Base-by-base conservation (phyloP, 2,329 filamentous ascomycete genomes). In the Colletotrichum sp. region DNA sequence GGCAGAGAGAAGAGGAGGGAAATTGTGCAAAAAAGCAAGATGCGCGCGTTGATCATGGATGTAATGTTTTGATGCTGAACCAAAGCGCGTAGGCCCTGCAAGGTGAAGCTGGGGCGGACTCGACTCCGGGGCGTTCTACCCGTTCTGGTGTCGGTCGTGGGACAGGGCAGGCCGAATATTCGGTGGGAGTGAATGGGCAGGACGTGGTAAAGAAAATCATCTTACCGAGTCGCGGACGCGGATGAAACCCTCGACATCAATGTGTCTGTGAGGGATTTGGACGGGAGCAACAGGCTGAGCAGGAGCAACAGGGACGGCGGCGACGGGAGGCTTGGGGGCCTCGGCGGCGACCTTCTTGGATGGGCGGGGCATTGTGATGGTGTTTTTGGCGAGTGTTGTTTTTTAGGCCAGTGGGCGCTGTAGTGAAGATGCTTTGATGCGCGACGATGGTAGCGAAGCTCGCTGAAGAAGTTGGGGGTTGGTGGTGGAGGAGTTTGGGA, bases 161-260 rank as follows among this genome's bases (percentile, higher is more conserved):
- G 24, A 5, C 14, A 59, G 18, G 18, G 21, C 3, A 56, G 14
- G 21, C 14, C 13, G 38, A 13, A 26, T n/a, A n/a, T 52, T 28
- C 24, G 36, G 24, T 24, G 56, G 26, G 16, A 9, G 64, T 5
- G 24, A 69, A 38, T 52, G 56, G 64, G 64, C 3, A 24, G 26
- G n/a, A 21, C n/a, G 12, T 30, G 24, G 26, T n/a, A 58, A 43
- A 24, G 24, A 24, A 63, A 59, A 76, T 34, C 16, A 71, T 69
- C 94, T 90, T 92, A 97, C 95, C 83, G 92, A 93, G 83, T 97
- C 95, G 81, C 95, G 92, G 64, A 96, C 95, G 82, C 93, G 90
- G 76, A 95, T 90, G 83, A 96, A 96, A 84, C 95, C 93, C 74
- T 95, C 93, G 73, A 94, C 89, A 76, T 95, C 92, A 78, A 94